Percentiles rank a stretch among this genome's conserved stretches.
Conservation (phyloP, 176 grass and related monocot genomes). For the Saccharum spontaneum region DNA sequence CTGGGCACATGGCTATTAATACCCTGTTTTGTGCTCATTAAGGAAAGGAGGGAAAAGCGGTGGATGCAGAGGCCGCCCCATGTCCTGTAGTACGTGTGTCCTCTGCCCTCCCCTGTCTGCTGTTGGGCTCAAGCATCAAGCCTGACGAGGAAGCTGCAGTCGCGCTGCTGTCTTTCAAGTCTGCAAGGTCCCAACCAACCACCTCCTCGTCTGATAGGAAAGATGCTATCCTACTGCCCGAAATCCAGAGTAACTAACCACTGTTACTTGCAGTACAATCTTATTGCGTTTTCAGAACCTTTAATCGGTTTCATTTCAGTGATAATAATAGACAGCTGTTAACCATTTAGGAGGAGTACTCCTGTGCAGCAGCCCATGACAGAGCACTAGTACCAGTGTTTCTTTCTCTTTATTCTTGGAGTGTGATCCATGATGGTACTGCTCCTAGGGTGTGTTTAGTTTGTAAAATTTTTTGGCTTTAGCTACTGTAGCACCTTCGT, state of each 20-base stretch:
- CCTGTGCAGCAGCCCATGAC: not conserved
- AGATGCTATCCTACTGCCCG: not conserved
- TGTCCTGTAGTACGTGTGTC: conserved; percentile 17
- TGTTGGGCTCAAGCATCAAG: not conserved
- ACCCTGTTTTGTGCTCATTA: conserved; percentile 14
- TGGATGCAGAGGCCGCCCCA: conserved; percentile 12
- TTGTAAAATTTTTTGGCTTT: too few species aligned
- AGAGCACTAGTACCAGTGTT: not conserved
- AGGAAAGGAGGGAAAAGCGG: not conserved
- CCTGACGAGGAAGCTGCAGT: conserved; percentile 21
- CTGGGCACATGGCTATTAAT: conserved; percentile 30
- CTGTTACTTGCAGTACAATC: not conserved
- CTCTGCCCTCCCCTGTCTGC: not conserved
- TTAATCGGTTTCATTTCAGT: not conserved
- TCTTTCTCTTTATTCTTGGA: not conserved
- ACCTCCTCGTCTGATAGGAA: not conserved
- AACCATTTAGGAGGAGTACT: too few species aligned
- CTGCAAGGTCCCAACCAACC: conserved; percentile 15
- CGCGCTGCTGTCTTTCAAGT: not conserved
- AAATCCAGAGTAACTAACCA: not conserved
- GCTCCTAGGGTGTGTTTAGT: too few species aligned
- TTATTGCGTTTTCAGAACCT: not conserved
- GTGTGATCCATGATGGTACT: not conserved
- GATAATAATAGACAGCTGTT: not conserved
- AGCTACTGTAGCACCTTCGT: too few species aligned